Percentiles rank a stretch among this genome's conserved stretches.
Evolutionary conservation across 352 stramenopile genomes (phyloP).

Genomic region (Globisporangium ultimum): DNA sequence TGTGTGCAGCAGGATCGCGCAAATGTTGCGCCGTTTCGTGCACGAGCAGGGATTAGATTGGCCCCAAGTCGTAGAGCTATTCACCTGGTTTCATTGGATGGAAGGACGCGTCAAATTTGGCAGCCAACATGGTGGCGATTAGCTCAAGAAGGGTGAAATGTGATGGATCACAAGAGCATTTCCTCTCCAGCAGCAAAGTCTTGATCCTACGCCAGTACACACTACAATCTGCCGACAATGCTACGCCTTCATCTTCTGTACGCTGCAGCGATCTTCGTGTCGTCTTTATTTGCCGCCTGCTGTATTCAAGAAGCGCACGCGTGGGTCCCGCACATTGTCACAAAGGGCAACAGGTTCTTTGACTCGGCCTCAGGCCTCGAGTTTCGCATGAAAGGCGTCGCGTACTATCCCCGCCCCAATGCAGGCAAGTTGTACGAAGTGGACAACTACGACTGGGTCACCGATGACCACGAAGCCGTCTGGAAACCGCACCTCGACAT

Average conservation of each 20-base stretch:
- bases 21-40: no score
- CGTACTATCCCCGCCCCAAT: conserved; percentile 64
- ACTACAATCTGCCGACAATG: no score
- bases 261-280: not conserved
- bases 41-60: no score
- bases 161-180: no score
- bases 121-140: no score
- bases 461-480: conserved; percentile 42
- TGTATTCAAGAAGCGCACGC: not conserved
- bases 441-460: conserved; percentile 51
- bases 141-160: no score
- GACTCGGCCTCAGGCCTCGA: conserved; percentile 39
- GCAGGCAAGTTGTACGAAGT: conserved; percentile 26
- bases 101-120: no score
- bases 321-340: not conserved
- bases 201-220: no score
- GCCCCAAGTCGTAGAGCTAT: no score
- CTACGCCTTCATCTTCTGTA: not conserved
- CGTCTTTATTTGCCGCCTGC: not conserved
- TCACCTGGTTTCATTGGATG: no score
- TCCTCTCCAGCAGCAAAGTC: no score
- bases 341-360: conserved; percentile 74
- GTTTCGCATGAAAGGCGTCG: conserved; percentile 59
- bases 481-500: conserved; percentile 46
- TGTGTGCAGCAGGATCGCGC: no score